These are phyloP conservation scores for Pelargonium citronellum DNA, from an alignment of 441 rosid genomes.

Conservation along the genomic window DNA sequence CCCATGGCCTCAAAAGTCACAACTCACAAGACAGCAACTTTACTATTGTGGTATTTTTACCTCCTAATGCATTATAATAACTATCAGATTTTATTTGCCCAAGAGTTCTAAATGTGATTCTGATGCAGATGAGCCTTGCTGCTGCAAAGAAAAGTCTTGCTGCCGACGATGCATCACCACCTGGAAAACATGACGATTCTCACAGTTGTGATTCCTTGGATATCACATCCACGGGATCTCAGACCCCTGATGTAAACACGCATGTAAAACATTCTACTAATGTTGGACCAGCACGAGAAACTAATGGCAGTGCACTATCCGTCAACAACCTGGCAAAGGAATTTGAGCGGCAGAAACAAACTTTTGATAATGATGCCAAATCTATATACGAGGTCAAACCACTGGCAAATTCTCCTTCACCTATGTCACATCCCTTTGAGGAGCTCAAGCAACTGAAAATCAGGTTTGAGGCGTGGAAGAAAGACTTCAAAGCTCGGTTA, in stretches of 20 bases:
- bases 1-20: too few relatives aligned
- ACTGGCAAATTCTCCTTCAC: neutral
- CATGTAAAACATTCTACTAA: neutral
- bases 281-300: neutral
- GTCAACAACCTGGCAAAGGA: constrained; percentile 3
- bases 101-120: neutral
- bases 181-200: neutral
- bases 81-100: neutral
- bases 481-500: neutral
- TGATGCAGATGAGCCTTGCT: neutral
- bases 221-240: neutral
- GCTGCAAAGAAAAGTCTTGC: constrained; percentile 2
- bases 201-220: neutral
- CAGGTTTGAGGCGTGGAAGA: constrained; percentile 3
- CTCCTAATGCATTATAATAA: too few relatives aligned
- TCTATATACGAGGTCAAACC: neutral
- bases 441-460: constrained; percentile 3
- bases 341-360: neutral
- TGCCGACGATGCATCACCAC: neutral
- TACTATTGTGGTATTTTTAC: too few relatives aligned
- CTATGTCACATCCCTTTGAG: neutral
- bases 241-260: neutral
- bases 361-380: neutral
- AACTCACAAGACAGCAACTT: too few relatives aligned
- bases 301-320: neutral